Conservation (phyloP, 345 rosid species). For the Abelmoschus esculentus region DNA sequence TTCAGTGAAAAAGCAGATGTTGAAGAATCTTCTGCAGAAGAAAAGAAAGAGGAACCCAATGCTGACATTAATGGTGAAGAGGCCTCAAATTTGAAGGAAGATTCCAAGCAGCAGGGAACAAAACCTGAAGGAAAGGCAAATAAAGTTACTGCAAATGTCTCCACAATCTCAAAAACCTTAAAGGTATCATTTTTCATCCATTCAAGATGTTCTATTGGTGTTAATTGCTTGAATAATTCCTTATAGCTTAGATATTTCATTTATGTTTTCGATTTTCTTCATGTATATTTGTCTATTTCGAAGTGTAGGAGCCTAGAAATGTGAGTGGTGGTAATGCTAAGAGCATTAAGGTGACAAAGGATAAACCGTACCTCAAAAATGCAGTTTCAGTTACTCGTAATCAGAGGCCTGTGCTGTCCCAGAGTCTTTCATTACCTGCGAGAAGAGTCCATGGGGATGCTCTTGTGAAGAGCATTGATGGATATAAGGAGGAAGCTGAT, state of each 20-base stretch:
- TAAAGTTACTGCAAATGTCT: conserved; percentile 22
- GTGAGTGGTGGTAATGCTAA: conserved; percentile 19
- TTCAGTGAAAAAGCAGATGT: conserved; percentile 18
- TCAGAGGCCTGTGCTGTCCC: conserved; percentile 46
- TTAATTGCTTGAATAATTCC: background rate
- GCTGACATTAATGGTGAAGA: conserved; percentile 14
- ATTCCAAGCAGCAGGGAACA: conserved; percentile 13
- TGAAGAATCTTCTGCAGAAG: conserved; percentile 25
- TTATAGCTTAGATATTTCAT: background rate
- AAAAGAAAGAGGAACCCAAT: conserved; percentile 28
- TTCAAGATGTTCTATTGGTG: conserved; percentile 10
- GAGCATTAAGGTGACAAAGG: conserved; percentile 40
- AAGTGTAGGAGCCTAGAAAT: conserved; percentile 31
- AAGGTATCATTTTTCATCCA: conserved; percentile 38
- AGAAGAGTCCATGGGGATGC: conserved; percentile 37
- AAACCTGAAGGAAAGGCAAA: conserved; percentile 21
- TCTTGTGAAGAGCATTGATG: conserved; percentile 39
- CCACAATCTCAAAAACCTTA: conserved; percentile 26
- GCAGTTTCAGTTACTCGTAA: conserved; percentile 28
- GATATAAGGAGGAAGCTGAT: background rate
- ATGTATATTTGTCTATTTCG: conserved; percentile 3
- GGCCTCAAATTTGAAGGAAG: conserved; percentile 12
- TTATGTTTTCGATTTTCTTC: background rate
- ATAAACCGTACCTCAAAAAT: conserved; percentile 41
- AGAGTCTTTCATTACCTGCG: conserved; percentile 66